Evolutionary conservation across 495 filamentous ascomycete species (phyloP).

Genomic region (Aspergillus saccharolyticus): DNA sequence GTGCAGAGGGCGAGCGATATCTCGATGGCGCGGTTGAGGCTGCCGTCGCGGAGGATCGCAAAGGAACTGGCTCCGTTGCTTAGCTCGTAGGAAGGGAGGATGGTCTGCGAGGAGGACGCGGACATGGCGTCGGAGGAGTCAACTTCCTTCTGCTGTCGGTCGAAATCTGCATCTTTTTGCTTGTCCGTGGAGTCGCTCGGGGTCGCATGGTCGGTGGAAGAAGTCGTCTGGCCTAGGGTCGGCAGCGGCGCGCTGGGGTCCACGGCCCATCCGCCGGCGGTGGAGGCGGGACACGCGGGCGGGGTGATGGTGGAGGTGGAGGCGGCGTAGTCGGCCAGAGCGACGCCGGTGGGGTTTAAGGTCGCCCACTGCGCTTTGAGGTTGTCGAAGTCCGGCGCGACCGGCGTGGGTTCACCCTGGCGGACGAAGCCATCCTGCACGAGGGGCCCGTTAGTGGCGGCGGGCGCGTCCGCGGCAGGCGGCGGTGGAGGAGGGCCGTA

Average conservation of each 20-base stretch:
- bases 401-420: conserved; percentile 67
- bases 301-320: conserved; percentile 47
- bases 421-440: conserved; percentile 63
- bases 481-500: conserved; percentile 50
- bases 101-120: neutral
- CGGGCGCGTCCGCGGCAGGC: conserved; percentile 23
- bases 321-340: conserved; percentile 58
- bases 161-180: neutral
- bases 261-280: conserved; percentile 65
- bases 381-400: conserved; percentile 72
- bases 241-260: conserved; percentile 64
- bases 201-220: conserved; percentile 1
- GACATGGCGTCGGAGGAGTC: neutral
- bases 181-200: neutral
- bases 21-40: neutral
- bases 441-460: conserved; percentile 29
- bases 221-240: conserved; percentile 48
- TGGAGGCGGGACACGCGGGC: conserved; percentile 66
- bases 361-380: conserved; percentile 73
- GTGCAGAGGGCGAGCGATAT: conserved; percentile 3
- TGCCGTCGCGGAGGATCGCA: neutral
- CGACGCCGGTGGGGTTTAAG: conserved; percentile 61
- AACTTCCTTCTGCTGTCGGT: neutral
- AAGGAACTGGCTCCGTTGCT: conserved; percentile 2
- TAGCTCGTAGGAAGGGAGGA: neutral